Base-by-base conservation (phyloP, 2,329 filamentous ascomycete genomes). In the Amauroascus verrucosus region DNA sequence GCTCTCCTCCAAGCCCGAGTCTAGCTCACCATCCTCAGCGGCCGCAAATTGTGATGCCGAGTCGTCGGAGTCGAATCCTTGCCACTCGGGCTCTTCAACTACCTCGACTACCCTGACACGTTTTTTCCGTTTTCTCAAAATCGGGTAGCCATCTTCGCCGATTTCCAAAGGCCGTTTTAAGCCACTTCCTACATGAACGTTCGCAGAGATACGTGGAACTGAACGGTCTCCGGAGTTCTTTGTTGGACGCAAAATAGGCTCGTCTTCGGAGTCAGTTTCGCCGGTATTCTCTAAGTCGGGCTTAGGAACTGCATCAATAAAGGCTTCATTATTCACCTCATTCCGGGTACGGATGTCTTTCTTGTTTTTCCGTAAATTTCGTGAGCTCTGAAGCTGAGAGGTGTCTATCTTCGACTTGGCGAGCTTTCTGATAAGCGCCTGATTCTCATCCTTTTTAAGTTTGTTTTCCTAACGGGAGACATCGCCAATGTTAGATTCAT, bases 371-470 rank as follows among this genome's bases (percentile, higher is more conserved):
- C 90, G 90, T 7, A 97, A 71, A 54, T 82, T 81, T 60, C 81
- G 86, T 50, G 85, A 86, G 66, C 88, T 95, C 54, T 82, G 77
- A 57, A 95, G 84, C 18, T 88, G 73, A 57, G 80, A 87, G 1
- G 88, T 95, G 65, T 97, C 90, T 60, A 93, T 80, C 64, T 85
- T 89, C 52, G 81, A 78, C 56, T 81, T 77, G 16, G 87, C 86
- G 24, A 98, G 77, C 66, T 93, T 90, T 65, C 86, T 86, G 61
- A 97, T 77, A 28, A 98, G 74, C 54, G 83, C 85, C 26, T 87
- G 77, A 63, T 88, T 95, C 68, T 97, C 91, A 65, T 98, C 93
- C 68, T 95, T 96, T 68, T 84, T 86, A 44, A 98, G 75, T 76
- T 98, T 98, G 55, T 80, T 93, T 63, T 97, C 90, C 77, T 79